Percentiles rank a stretch among this genome's conserved stretches.
Conservation (phyloP, 2,329 filamentous ascomycete species). For the Claviceps sp. region DNA sequence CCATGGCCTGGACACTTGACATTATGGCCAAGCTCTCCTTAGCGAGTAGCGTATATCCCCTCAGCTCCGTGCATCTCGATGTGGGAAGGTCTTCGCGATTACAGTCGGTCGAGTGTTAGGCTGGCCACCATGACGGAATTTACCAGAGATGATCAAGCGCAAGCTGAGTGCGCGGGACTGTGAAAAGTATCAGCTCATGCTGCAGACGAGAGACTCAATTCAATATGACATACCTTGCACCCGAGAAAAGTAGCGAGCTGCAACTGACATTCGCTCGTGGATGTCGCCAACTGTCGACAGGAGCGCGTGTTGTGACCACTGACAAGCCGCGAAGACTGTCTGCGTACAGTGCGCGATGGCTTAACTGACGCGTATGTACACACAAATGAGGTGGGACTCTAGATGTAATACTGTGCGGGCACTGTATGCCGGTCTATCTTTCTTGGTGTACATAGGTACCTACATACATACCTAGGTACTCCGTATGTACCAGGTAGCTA, state of each 20-base stretch:
- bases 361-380: neutral
- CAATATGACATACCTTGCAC: constrained; percentile 2
- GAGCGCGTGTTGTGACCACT: constrained; percentile 1
- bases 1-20: constrained; percentile 39
- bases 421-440: constrained; percentile 1
- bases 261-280: neutral
- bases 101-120: constrained; percentile 10
- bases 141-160: constrained; percentile 5
- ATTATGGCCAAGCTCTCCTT: constrained; percentile 23
- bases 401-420: neutral
- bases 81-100: constrained; percentile 10
- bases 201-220: neutral
- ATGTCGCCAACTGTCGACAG: neutral
- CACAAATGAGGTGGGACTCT: neutral
- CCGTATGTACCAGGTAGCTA: too few species aligned
- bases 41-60: constrained; percentile 8
- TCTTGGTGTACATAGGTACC: neutral
- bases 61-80: constrained; percentile 18
- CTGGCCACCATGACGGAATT: constrained; percentile 11
- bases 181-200: constrained; percentile 2
- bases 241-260: constrained; percentile 1
- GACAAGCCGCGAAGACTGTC: neutral
- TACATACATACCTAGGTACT: too few species aligned
- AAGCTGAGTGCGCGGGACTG: constrained; percentile 7
- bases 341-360: constrained; percentile 6